Evolutionary conservation across 495 filamentous ascomycete species (phyloP).

Genomic region (Aspergillus incahuasiensis): DNA sequence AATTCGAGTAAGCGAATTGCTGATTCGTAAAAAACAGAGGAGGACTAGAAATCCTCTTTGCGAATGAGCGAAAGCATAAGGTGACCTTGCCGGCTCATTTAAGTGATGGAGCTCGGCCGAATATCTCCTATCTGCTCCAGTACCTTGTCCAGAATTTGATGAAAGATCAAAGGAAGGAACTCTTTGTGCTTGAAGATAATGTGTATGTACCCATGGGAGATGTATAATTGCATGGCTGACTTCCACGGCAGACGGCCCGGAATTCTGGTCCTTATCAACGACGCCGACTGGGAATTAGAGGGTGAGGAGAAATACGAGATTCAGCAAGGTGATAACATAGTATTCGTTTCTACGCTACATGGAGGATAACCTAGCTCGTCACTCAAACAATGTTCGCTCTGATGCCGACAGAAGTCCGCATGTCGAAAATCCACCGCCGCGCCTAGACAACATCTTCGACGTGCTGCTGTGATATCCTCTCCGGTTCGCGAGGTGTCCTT

Average conservation of each 20-base stretch:
- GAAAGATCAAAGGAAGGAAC: conserved; percentile 78
- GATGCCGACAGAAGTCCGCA: conserved; percentile 1
- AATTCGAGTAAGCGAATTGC: conserved; percentile 5
- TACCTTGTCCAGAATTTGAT: conserved; percentile 81
- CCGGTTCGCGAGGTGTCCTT: conserved; percentile 42
- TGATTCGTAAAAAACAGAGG: conserved; percentile 52
- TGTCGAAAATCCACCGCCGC: neutral
- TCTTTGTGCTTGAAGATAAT: conserved; percentile 83
- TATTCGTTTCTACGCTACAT: conserved; percentile 98
- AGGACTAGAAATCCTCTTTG: conserved; percentile 92
- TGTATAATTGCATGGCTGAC: conserved; percentile 2
- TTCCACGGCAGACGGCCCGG: conserved; percentile 68
- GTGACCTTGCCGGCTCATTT: conserved; percentile 63
- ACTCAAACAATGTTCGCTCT: conserved; percentile 6
- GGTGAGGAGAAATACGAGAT: conserved; percentile 87
- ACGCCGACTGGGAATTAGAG: conserved; percentile 97
- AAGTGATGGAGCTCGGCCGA: conserved; percentile 53
- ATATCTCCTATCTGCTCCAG: conserved; percentile 69
- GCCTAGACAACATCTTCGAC: conserved; percentile 46
- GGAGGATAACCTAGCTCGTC: conserved; percentile 56
- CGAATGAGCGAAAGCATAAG: conserved; percentile 67
- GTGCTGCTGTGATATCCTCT: conserved; percentile 45
- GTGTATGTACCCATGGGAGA: conserved; percentile 56
- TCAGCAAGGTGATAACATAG: conserved; percentile 74
- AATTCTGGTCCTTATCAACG: conserved; percentile 96